Base-by-base conservation (phyloP, 148 eudicot species). In the Tetragonia tetragonoides region DNA sequence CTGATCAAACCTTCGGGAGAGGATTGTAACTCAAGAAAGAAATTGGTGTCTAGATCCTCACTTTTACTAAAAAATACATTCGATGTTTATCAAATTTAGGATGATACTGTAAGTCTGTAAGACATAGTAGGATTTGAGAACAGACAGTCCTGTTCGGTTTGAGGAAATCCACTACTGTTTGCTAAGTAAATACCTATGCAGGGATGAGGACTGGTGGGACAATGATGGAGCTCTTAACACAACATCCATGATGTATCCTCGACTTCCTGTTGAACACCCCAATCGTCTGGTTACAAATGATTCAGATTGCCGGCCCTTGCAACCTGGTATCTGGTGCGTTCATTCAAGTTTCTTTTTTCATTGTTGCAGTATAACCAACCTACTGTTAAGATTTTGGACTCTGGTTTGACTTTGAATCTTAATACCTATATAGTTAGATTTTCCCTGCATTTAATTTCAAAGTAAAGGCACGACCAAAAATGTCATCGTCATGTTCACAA, bases 131-230 rank as follows among this genome's bases (percentile, higher is more conserved):
- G 15, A 21, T 47, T 42, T 44, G 72, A 15, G 47, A 14, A 16
- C 60, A 56, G 21, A 10, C 24, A 39, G 12, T 40, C 18, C 23
- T 17, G 34, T 57, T 65, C 2, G 47, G 12, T 74, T 73, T 37
- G 24, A 66, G 24, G 39, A 9, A 28, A 16, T 41, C 18, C 14
- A 21, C 9, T 34, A 41, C 4, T 21, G 4, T 20, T 44, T 37
- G 10, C 68, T 21, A 3, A 70, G 49, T n/a, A 61, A 63, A 65
- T 16, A 21, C 72, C 42, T 39, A 54, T 85, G 73, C 89, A 95
- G 99, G 86, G 99, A 95, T 78, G 96, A 92, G 82, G 96, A 95
- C 70, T 95, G 97, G 99, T 88, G 96, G 96, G 99, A 95, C 78
- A 95, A 95, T 78, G 99, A 95, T 75, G 98, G 98, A 72, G 97